phyloP scores from a whole-genome alignment of 441 rosid species.

The Eruca vesicaria region DNA sequence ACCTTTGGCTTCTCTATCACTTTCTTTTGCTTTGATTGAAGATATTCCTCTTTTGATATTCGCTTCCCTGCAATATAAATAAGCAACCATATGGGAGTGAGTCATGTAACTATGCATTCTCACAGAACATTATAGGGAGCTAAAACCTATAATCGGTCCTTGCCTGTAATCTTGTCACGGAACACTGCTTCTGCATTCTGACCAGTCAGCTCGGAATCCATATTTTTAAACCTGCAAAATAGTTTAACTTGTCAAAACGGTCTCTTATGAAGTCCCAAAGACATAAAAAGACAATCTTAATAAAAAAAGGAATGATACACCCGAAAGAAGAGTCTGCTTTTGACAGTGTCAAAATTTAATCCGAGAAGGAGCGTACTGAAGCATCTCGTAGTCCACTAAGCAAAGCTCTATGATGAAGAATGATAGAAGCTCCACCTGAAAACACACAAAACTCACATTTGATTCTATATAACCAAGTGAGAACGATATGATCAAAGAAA shows the following conservation, averaged over 20 bases:
- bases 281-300: not conserved
- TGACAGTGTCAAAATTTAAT: too few species aligned
- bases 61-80: slow-evolving; percentile 54
- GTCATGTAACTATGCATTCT: slow-evolving; percentile 4
- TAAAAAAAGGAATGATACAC: not conserved
- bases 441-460: too few species aligned
- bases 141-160: slow-evolving; percentile 1
- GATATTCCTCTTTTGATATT: slow-evolving; percentile 72
- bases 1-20: slow-evolving; percentile 86
- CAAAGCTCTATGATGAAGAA: too few species aligned
- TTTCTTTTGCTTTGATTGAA: slow-evolving; percentile 58
- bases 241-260: not conserved
- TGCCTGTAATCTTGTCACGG: slow-evolving; percentile 76
- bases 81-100: slow-evolving; percentile 21
- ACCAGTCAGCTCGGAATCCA: slow-evolving; percentile 71
- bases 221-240: slow-evolving; percentile 48
- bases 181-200: slow-evolving; percentile 68
- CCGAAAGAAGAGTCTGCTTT: not conserved
- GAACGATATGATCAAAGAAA: too few species aligned
- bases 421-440: too few species aligned
- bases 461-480: too few species aligned
- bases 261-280: slow-evolving; percentile 4
- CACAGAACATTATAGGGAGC: slow-evolving; percentile 2
- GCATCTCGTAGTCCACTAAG: too few species aligned
- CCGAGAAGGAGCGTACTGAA: too few species aligned